Evolutionary conservation across 78 protist species (phyloP), one percentile per base, ranked within the genome.

Genomic region (Dictyostelium citrinum): DNA sequence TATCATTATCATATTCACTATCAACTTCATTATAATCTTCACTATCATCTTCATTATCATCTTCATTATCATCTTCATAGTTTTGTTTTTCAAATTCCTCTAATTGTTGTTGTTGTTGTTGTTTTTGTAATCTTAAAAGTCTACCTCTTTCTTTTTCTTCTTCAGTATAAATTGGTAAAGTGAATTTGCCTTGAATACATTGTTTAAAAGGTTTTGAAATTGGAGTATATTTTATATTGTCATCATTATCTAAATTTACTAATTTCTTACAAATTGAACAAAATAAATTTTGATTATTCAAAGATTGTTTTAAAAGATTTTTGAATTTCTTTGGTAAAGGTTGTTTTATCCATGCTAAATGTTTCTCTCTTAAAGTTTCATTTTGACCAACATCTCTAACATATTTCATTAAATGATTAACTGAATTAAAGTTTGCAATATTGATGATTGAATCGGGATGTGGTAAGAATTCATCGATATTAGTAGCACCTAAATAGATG

Each of bases 401-500:
- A 78, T 82, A 90, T 10, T 76, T 70, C 41, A 70, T 37, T 14
- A 90, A 24, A 9, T 77, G n/a, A 16, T 76, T 51, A 0, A 81
- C 61, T 29, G 84, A 35, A 11, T 37, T n/a, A 31, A 71, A 91
- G 41, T 91, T 90, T 11, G 33, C n/a, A 20, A 86, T 46, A 29
- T 61, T 76, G 8, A 92, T 81, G 0, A 79, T 85, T 0, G 91
- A 55, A 27, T 91, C 49, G 0, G 80, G 76, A 20, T 60, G 39
- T 17, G 84, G 88, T 31, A 74, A 39, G 55, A 76, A 92, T 11
- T 82, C 55, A 16, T 55, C 35, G 8, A 43, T 74, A 35, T 92
- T 92, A 12, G 91, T 83, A 31, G 96, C 91, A 17, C 96, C 96
- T 12, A 76, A 27, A 68, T 92, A 92, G 1, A 92, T 61, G 79